Evolutionary conservation across 2,329 filamentous ascomycete genomes (phyloP), one percentile per base, ranked within the genome.

Genomic region (Colletotrichum sp.): DNA sequence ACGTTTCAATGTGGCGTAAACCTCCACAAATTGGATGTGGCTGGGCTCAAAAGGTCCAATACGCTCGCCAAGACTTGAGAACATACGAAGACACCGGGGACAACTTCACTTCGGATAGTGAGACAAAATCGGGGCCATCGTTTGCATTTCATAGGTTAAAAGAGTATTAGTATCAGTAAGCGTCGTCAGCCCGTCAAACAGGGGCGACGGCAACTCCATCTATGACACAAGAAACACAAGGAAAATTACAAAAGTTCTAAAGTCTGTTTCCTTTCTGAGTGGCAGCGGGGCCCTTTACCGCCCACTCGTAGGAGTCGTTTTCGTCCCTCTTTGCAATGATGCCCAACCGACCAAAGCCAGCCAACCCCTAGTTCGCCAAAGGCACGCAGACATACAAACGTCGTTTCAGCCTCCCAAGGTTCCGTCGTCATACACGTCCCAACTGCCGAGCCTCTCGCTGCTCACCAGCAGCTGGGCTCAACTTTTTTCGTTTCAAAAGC

Each of bases 351-450:
- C 72, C 72, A 64, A 75, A 72, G 61, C 68, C 75, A 60, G 60
- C 68, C 64, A 72, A 52, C 71, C 68, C 72, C 60, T 34, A 77
- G 64, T 75, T 72, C 75, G 68, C 75, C 63, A 76, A 71, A 77
- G 73, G 73, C 65, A 76, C 67, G 60, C 76, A 76, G 73, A 76
- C 73, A 76, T 76, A 72, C 52, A 76, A 76, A 73, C 68, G 76
- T 77, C 75, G 69, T 63, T 30, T 76, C 69, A 73, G 73, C 76
- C 74, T 72, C 76, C 76, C 73, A 69, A 30, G 57, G 59, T 72
- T 69, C 32, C 48, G 63, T 75, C 76, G 76, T 77, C 75, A 77
- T 77, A 75, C 72, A 76, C 74, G 71, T 76, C 74, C 39, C 74
- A 71, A 64, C 71, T 75, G 71, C 48, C 57, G 66, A 67, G 66